Evolutionary conservation across 75 land plant species (phyloP).

Genomic region (Isoetes taiwanensis): DNA sequence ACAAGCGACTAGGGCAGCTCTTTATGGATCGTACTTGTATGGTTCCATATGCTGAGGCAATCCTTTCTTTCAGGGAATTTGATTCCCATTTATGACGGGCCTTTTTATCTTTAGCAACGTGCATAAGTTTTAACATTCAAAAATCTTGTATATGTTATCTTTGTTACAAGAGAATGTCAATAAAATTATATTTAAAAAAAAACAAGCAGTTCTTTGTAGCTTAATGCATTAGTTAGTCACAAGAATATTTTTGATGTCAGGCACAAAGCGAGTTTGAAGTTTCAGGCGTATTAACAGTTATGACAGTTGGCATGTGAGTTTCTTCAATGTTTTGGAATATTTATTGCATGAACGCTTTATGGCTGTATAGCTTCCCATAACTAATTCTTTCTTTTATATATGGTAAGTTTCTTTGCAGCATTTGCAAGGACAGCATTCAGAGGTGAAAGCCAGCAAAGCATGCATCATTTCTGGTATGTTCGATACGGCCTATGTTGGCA

Average conservation of each 20-base stretch:
- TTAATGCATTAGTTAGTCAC: too few relatives aligned
- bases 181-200: background rate
- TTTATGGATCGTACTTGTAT: too few relatives aligned
- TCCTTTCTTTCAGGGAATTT: too few relatives aligned
- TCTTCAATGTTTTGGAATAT: background rate
- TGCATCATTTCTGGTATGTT: constrained; percentile 86
- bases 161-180: background rate
- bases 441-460: constrained; percentile 77
- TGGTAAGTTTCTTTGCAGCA: constrained; percentile 76
- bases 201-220: too few relatives aligned
- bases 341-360: background rate
- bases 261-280: constrained; percentile 67
- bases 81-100: too few relatives aligned
- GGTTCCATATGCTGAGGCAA: too few relatives aligned
- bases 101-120: background rate
- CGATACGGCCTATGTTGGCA: background rate
- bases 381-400: background rate
- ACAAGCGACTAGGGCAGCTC: too few relatives aligned
- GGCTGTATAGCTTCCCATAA: background rate
- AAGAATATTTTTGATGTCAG: constrained; percentile 21
- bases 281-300: constrained; percentile 90
- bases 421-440: constrained; percentile 75
- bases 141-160: background rate
- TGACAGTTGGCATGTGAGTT: constrained; percentile 94
- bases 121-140: background rate